phyloP scores from a whole-genome alignment of 176 grass and related monocot species.

The Carex littledalei region DNA sequence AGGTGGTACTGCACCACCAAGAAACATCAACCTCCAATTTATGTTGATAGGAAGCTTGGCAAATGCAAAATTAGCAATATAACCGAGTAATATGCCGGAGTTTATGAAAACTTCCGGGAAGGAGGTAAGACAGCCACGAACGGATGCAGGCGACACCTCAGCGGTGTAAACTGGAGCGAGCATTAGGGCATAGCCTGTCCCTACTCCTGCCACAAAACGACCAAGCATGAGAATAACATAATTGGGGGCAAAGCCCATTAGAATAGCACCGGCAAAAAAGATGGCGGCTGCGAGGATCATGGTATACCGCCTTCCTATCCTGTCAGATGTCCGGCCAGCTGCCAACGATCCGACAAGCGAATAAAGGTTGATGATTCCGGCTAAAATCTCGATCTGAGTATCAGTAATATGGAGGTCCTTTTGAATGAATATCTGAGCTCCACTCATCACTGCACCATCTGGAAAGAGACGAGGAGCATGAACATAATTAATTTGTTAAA shows the following conservation, averaged over 20 bases:
- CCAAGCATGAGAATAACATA: slow-evolving; percentile 72
- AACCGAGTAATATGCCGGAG: slow-evolving; percentile 71
- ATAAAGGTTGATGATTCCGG: slow-evolving; percentile 72
- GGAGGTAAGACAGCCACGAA: slow-evolving; percentile 67
- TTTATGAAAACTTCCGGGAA: slow-evolving; percentile 94
- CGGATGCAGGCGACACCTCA: slow-evolving; percentile 70
- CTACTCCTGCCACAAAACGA: slow-evolving; percentile 80
- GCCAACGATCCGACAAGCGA: slow-evolving; percentile 67
- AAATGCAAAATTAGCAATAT: slow-evolving; percentile 96
- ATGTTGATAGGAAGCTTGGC: slow-evolving; percentile 51
- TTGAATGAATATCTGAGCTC: slow-evolving; percentile 58
- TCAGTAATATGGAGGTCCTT: slow-evolving; percentile 68
- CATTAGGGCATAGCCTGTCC: slow-evolving; percentile 71
- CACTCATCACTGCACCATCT: slow-evolving; percentile 95
- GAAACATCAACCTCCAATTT: slow-evolving; percentile 87
- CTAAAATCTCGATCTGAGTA: slow-evolving; percentile 79
- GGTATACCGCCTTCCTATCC: slow-evolving; percentile 81
- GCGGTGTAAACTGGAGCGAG: slow-evolving; percentile 86
- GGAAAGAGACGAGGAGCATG: neutral
- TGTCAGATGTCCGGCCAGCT: slow-evolving; percentile 68
- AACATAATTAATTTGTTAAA: neutral
- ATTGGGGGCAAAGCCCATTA: slow-evolving; percentile 65
- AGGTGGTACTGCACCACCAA: slow-evolving; percentile 65
- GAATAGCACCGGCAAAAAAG: slow-evolving; percentile 69
- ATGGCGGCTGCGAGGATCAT: slow-evolving; percentile 71